Evolutionary conservation across 2,329 filamentous ascomycete species (phyloP), one percentile per base, ranked within the genome.

Genomic region (Rhinocladiella mackenziei): DNA sequence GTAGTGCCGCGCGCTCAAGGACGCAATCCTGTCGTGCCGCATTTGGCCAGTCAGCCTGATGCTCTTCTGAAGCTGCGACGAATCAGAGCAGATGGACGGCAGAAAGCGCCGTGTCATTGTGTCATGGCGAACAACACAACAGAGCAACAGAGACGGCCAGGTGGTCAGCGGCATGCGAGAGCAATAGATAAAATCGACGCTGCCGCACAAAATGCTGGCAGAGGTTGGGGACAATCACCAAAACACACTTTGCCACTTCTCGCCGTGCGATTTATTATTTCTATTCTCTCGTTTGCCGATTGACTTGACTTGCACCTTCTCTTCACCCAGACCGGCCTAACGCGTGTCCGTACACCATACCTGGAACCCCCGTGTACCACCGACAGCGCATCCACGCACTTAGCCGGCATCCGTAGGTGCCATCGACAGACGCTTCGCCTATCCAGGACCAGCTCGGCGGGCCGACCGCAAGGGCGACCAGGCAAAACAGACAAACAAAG

Each of bases 101-200:
- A 28, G 33, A 43, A 31, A 33, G 37, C 43, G 39, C 33, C 31
- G 25, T 36, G 23, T n/a, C 9, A 36, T 26, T 45, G 48, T 43
- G 39, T 47, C 39, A 46, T 46, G 22, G 15, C 9, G 23, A 15
- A 39, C 6, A 39, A 31, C 25, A 34, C 25, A 13, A 14, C n/a
- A 32, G 26, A 39, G n/a, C 38, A 37, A 31, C 19, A 15, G 25
- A 15, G 32, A 45, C 26, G 51, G 40, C 48, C 51, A 54, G 44
- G 37, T 51, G 51, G 48, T 28, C 51, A 54, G 51, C 51, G 51
- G 48, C 43, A 51, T 51, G 39, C 15, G 31, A 36, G 31, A 23
- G 29, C 22, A 28, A 30, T 54, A 54, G 48, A 54, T 49, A 51
- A 49, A 54, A 15, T 35, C 28, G 26, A 33, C 5, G 38, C 25